Evolutionary conservation across 305 asterid genomes (phyloP).

Genomic region (Fraxinus ornus): DNA sequence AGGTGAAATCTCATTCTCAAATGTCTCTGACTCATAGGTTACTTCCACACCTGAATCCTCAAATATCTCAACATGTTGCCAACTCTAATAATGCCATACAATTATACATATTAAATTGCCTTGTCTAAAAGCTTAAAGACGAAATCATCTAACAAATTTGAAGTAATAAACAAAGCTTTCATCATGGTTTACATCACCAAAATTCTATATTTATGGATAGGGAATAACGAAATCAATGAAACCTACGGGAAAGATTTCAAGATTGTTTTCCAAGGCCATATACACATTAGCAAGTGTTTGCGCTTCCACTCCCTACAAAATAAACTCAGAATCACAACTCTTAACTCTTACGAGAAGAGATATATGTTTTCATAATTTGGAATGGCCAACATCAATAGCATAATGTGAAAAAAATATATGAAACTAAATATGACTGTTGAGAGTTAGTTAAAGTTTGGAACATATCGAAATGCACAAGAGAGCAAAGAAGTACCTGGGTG

Average conservation of each 20-base stretch:
- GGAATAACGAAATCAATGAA: conserved; percentile 2
- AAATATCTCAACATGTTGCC: neutral
- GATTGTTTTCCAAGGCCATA: conserved; percentile 97
- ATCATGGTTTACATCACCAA: neutral
- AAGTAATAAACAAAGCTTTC: neutral
- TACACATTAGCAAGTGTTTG: conserved; percentile 98
- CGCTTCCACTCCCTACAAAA: conserved; percentile 96
- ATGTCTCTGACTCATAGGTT: no score
- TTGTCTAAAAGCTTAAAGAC: neutral
- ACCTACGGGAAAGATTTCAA: conserved; percentile 95
- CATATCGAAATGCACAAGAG: conserved; percentile 1
- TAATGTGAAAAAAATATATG: neutral
- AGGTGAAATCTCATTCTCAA: no score
- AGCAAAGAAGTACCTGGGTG: conserved; percentile 66
- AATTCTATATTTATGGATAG: neutral
- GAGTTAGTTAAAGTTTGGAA: neutral
- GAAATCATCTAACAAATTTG: neutral
- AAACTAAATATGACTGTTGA: neutral
- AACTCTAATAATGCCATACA: neutral
- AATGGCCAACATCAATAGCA: neutral
- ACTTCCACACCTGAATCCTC: no score
- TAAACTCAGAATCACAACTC: conserved; percentile 26
- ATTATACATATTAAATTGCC: neutral
- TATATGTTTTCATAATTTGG: neutral
- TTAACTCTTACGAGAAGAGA: neutral